Conservation (phyloP, 331 rosid genomes). For the Acacia concinna region DNA sequence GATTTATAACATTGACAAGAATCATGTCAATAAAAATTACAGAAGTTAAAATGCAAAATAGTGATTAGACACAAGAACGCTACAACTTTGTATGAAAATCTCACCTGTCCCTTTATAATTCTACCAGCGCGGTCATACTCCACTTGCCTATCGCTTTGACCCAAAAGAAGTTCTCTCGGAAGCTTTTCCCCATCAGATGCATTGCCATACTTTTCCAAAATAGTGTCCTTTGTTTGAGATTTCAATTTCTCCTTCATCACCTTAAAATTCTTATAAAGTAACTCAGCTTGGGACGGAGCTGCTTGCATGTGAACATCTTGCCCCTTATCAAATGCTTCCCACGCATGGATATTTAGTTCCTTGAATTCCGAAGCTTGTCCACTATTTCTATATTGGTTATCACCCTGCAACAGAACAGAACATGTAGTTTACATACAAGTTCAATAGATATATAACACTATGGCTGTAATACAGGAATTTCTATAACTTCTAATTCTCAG, state of each 20-base stretch:
- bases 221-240: slow-evolving; percentile 52
- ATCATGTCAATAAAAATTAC: background rate
- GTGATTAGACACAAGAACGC: background rate
- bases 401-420: slow-evolving; percentile 40
- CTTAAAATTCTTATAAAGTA: slow-evolving; percentile 48
- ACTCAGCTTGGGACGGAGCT: slow-evolving; percentile 60
- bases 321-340: slow-evolving; percentile 63
- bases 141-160: slow-evolving; percentile 52
- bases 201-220: slow-evolving; percentile 49
- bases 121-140: slow-evolving; percentile 61
- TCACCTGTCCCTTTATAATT: slow-evolving; percentile 55
- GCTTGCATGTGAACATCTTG: slow-evolving; percentile 68
- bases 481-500: background rate
- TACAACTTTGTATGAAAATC: slow-evolving; percentile 3
- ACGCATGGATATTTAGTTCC: slow-evolving; percentile 51
- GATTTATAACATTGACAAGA: background rate
- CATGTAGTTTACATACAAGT: slow-evolving; percentile 2
- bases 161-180: slow-evolving; percentile 54
- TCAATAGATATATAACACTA: background rate
- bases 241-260: slow-evolving; percentile 49
- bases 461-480: background rate
- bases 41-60: background rate
- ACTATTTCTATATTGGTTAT: slow-evolving; percentile 57
- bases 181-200: slow-evolving; percentile 47
- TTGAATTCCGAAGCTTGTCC: slow-evolving; percentile 64